Conservation (phyloP, 176 grass and related monocot species). For the Aegilops bicornis region DNA sequence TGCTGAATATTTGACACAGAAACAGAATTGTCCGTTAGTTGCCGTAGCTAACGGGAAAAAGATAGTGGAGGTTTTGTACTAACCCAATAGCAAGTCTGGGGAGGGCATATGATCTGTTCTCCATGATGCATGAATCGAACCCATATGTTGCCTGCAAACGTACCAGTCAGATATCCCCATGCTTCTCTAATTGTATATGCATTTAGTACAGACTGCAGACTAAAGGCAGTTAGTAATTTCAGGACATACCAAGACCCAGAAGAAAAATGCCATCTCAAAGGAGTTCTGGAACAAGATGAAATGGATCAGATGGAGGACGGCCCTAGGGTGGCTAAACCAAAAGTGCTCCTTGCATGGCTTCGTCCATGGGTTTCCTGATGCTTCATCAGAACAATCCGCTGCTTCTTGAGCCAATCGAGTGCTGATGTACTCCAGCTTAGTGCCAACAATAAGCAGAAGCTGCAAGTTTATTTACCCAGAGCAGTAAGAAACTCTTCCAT, state of each 20-base stretch:
- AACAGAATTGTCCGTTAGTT: background rate
- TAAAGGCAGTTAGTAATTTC: background rate
- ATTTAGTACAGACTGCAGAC: background rate
- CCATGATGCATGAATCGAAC: constrained; percentile 76
- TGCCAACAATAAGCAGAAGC: constrained; percentile 53
- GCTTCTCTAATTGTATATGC: background rate
- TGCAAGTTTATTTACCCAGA: constrained; percentile 25
- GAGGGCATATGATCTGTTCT: constrained; percentile 46
- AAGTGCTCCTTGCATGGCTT: constrained; percentile 55
- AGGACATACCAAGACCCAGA: constrained; percentile 53
- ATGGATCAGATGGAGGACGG: constrained; percentile 53
- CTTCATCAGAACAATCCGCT: background rate
- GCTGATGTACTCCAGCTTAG: constrained; percentile 64
- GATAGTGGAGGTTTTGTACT: background rate
- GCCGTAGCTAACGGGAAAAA: background rate
- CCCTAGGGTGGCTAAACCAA: constrained; percentile 41
- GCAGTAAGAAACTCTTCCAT: background rate
- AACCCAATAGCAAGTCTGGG: constrained; percentile 58
- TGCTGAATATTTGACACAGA: constrained; percentile 27
- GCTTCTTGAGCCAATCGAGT: constrained; percentile 43
- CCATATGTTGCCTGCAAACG: constrained; percentile 54
- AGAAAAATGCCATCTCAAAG: constrained; percentile 63
- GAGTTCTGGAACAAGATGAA: constrained; percentile 66
- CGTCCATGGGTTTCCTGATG: background rate
- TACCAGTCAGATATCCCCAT: background rate